phyloP scores from a whole-genome alignment of 352 stramenopile genomes.

The Pythium periplocum region DNA sequence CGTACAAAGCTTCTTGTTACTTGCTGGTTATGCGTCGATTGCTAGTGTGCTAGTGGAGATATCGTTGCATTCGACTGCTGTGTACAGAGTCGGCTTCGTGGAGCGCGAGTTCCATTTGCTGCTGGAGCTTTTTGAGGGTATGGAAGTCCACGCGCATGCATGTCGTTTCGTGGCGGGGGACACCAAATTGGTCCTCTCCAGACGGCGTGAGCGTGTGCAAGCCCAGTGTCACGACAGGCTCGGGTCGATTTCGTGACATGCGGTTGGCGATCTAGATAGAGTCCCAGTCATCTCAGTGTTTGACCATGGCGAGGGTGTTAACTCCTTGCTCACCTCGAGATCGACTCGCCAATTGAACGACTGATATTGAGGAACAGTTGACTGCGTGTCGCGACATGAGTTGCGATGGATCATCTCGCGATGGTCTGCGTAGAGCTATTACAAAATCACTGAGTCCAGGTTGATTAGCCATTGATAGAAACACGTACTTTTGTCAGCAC shows the following conservation, averaged over 20 bases:
- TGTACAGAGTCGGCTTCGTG: constrained; percentile 68
- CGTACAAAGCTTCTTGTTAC: background rate
- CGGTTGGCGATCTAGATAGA: constrained; percentile 49
- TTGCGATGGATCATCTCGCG: constrained; percentile 43
- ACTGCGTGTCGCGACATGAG: constrained; percentile 31
- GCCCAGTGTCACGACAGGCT: constrained; percentile 62
- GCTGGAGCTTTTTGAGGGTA: constrained; percentile 57
- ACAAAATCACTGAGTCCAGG: background rate
- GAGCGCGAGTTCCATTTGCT: constrained; percentile 57
- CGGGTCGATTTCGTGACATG: constrained; percentile 51
- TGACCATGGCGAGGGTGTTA: background rate
- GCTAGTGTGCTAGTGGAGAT: constrained; percentile 37
- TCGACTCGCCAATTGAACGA: constrained; percentile 80
- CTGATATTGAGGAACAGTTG: constrained; percentile 47
- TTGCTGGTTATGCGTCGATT: background rate
- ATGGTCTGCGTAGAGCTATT: constrained; percentile 47
- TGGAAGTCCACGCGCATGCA: constrained; percentile 63
- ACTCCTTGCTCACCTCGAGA: constrained; percentile 42
- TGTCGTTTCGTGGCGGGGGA: constrained; percentile 21
- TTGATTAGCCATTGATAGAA: background rate
- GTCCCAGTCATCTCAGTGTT: no score
- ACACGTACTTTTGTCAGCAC: no score
- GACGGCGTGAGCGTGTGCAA: constrained; percentile 32
- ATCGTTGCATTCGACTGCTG: constrained; percentile 66
- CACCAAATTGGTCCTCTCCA: constrained; percentile 6